phyloP scores from a whole-genome alignment of 805 yeast species.

The Ogataea trehaloabstinens region DNA sequence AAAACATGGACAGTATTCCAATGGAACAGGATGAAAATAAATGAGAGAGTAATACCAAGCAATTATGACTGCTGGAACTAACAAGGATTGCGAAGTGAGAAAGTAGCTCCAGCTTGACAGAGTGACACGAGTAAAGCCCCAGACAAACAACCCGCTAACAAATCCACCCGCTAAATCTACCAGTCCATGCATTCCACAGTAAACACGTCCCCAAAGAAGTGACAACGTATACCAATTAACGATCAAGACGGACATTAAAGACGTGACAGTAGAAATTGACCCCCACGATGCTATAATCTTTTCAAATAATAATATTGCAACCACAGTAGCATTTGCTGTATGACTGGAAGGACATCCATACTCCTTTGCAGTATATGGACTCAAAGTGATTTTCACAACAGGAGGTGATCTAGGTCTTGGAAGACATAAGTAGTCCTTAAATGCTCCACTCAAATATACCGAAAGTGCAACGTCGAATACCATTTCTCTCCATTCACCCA shows the following conservation, averaged over 20 bases:
- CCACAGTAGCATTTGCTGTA: constrained; percentile 91
- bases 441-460: constrained; percentile 65
- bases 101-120: constrained; percentile 47
- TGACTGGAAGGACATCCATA: constrained; percentile 96
- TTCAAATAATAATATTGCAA: constrained; percentile 49
- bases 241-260: constrained; percentile 12
- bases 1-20: constrained; percentile 93
- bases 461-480: constrained; percentile 64
- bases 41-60: constrained; percentile 49
- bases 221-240: constrained; percentile 54
- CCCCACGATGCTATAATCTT: constrained; percentile 17
- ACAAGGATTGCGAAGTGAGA: constrained; percentile 28
- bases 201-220: constrained; percentile 75
- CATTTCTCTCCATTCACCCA: constrained; percentile 53
- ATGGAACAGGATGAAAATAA: constrained; percentile 75
- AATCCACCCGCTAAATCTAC: constrained; percentile 71
- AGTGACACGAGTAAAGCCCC: constrained; percentile 41
- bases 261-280: constrained; percentile 3
- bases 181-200: constrained; percentile 98
- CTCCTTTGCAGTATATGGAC: constrained; percentile 87
- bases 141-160: constrained; percentile 55
- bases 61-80: constrained; percentile 38
- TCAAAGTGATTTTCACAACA: constrained; percentile 80
- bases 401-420: constrained; percentile 96
- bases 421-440: constrained; percentile 82